Evolutionary conservation across 805 yeast species (phyloP).

Genomic region (Starmerella powellii): DNA sequence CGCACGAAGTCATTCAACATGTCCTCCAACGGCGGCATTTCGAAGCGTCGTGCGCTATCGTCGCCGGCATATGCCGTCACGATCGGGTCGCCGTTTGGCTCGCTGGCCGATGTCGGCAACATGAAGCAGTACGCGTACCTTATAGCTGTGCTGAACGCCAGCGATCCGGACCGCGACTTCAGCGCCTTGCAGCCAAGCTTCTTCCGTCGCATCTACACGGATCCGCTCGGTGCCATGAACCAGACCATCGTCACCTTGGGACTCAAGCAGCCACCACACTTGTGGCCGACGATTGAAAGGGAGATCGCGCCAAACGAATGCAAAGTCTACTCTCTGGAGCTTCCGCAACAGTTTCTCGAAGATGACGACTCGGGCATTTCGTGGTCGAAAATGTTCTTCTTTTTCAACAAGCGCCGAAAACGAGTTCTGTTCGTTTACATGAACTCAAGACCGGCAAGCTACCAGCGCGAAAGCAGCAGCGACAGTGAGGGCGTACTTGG

Average conservation of each 20-base stretch:
- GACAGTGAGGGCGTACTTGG: slow-evolving; percentile 29
- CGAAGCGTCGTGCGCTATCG: slow-evolving; percentile 22
- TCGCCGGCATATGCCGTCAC: slow-evolving; percentile 23
- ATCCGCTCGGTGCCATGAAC: slow-evolving; percentile 38
- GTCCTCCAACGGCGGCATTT: slow-evolving; percentile 2
- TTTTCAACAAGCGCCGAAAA: slow-evolving; percentile 80
- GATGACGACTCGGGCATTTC: slow-evolving; percentile 52
- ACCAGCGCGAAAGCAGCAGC: slow-evolving; percentile 25
- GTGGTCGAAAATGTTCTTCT: slow-evolving; percentile 82
- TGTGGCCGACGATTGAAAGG: slow-evolving; percentile 79
- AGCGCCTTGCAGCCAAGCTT: slow-evolving; percentile 70
- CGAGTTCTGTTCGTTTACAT: slow-evolving; percentile 79
- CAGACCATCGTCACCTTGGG: slow-evolving; percentile 56
- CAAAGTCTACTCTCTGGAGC: slow-evolving; percentile 31
- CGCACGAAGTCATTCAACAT: neutral
- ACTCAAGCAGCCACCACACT: slow-evolving; percentile 42
- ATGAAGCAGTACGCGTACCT: slow-evolving; percentile 82
- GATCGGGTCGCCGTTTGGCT: slow-evolving; percentile 65
- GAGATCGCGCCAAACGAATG: slow-evolving; percentile 63
- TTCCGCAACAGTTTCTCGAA: slow-evolving; percentile 42
- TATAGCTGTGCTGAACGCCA: slow-evolving; percentile 78
- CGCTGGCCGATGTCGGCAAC: slow-evolving; percentile 71
- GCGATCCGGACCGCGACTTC: slow-evolving; percentile 94
- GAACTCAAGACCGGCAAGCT: slow-evolving; percentile 29
- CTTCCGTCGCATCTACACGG: slow-evolving; percentile 40